Evolutionary conservation across 257 asterid species (phyloP), one percentile per base, ranked within the genome.

Genomic region (Linderniella brevidens): DNA sequence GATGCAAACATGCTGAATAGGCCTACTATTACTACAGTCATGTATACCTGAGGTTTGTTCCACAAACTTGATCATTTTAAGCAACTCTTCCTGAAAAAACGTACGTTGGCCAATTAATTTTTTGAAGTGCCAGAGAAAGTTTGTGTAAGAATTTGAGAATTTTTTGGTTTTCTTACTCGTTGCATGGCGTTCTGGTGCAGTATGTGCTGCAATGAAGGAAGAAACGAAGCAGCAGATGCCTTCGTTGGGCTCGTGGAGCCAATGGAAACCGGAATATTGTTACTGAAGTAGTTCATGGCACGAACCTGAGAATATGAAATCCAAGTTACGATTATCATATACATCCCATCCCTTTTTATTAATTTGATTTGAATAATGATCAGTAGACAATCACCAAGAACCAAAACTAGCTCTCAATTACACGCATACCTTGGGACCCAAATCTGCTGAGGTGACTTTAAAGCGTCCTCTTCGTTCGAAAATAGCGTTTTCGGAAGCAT

Each of bases 381-480:
- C 16, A 38, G 3, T 13, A 37, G n/a, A n/a, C 37, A 53, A 19
- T 48, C 42, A 16, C 15, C 41, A 25, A 8, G 20, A 0, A 11
- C 38, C n/a, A n/a, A n/a, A n/a, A 12, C 12, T 20, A 42, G 32
- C 56, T 32, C 36, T 8, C 29, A 50, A 19, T 17, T 48, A 53
- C 14, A n/a, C n/a, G n/a, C n/a, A 18, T 67, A 90, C 88, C 86
- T 71, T 77, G 55, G 75, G 63, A 78, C 76, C 76, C 48, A 62
- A 53, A 61, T 90, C 99, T 38, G 82, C 92, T 37, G 94, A 70
- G 48, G 92, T 90, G 68, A 90, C 94, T 79, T 90, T 78, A 64
- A 86, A 90, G 49, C 96, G 99, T 20, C 99, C 99, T 81, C 74
- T 73, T 61, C 81, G 85, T 79, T 82, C 92, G 57, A 90, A 72